Percentiles rank a stretch among this genome's conserved stretches.
Conservation (phyloP, 2,329 filamentous ascomycete species). For the Cryphonectria radicalis region DNA sequence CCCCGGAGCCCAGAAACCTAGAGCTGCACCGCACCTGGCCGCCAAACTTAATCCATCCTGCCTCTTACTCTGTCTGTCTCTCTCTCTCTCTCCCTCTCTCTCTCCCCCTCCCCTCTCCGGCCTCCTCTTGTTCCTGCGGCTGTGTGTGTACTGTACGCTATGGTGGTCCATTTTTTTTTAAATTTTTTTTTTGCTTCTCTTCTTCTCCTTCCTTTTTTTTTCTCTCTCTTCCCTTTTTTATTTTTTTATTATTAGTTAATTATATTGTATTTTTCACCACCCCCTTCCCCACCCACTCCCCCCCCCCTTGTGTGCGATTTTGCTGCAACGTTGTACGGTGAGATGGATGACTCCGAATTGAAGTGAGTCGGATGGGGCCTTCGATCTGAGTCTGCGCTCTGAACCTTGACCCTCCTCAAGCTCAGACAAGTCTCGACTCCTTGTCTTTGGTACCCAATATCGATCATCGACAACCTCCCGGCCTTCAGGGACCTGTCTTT, state of each 20-base stretch:
- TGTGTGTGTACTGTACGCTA: not conserved
- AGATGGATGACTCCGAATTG: conserved; percentile 7
- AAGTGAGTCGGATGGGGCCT: conserved; percentile 2
- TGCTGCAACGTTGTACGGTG: conserved; percentile 7
- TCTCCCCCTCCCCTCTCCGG: too few species aligned
- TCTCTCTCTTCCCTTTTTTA: not conserved
- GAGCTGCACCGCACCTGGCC: too few species aligned
- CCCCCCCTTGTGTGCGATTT: not conserved
- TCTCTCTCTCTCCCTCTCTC: not conserved
- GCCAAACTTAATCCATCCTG: not conserved
- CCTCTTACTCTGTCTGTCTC: not conserved
- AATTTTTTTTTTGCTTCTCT: too few species aligned
- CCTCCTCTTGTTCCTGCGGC: not conserved
- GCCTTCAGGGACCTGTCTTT: not conserved
- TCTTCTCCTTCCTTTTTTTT: not conserved
- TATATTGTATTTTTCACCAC: not conserved
- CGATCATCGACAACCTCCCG: not conserved
- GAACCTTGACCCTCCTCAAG: conserved; percentile 4
- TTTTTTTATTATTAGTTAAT: not conserved
- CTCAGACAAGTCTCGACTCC: not conserved
- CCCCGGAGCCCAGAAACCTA: not conserved
- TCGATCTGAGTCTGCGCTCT: not conserved
- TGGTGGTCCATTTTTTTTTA: too few species aligned
- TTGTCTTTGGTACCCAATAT: conserved; percentile 2
- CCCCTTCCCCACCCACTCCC: too few species aligned